phyloP scores from a whole-genome alignment of 495 filamentous ascomycete species.

The Neurospora discreta region DNA sequence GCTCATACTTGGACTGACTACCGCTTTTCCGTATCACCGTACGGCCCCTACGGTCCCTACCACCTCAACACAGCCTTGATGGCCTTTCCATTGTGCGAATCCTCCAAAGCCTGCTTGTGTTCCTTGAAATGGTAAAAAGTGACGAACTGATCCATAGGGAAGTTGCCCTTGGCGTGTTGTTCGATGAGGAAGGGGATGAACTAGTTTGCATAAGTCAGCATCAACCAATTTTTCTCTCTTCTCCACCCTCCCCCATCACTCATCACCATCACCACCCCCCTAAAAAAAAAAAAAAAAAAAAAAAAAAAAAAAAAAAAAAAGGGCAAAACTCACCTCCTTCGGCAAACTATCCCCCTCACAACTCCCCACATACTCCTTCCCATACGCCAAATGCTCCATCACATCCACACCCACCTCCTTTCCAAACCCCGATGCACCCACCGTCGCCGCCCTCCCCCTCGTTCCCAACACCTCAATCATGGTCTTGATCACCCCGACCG shows the following conservation, averaged over 20 bases:
- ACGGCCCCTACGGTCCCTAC: neutral
- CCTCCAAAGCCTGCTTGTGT: constrained; percentile 15
- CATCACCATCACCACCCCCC: neutral
- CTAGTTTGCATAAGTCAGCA: constrained; percentile 22
- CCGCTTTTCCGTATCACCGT: neutral
- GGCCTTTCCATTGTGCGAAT: constrained; percentile 11
- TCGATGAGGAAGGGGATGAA: constrained; percentile 28
- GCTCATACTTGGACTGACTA: neutral
- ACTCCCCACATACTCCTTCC: constrained; percentile 24
- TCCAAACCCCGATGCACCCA: constrained; percentile 29
- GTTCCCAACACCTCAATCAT: constrained; percentile 25
- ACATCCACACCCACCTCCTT: constrained; percentile 13
- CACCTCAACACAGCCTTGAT: constrained; percentile 22
- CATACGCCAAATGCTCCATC: constrained; percentile 17
- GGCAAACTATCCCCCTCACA: constrained; percentile 19
- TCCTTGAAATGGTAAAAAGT: constrained; percentile 19
- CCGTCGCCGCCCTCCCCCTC: constrained; percentile 29
- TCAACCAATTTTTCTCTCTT: neutral
- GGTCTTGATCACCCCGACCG: constrained; percentile 19
- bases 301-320: neutral
- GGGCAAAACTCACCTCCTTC: constrained; percentile 10
- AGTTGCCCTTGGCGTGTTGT: constrained; percentile 30
- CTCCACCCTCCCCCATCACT: neutral
- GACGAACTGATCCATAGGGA: constrained; percentile 30
- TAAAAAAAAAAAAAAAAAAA: neutral